Evolutionary conservation across 202 grass and related monocot species (phyloP), one percentile per base, ranked within the genome.

Genomic region (Brachypodium distachyon): DNA sequence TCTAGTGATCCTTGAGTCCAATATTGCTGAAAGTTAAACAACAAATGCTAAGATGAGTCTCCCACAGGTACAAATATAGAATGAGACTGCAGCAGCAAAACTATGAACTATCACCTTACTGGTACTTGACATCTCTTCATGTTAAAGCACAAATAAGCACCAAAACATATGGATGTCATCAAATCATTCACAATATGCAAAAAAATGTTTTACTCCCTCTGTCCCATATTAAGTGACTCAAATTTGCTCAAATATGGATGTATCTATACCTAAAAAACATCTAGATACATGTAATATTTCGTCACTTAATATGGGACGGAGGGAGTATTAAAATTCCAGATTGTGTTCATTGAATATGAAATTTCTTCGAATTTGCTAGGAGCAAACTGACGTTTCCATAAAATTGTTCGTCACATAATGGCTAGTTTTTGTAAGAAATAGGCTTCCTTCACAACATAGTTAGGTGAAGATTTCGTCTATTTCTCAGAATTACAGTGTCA

Each of bases 1-100:
- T 89, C 82, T 34, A 73, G 57, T 53, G 94, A 92, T 53, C 88
- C 76, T 49, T 84, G 73, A 16, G 71, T 86, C 89, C 84, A 94
- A 56, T 88, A 91, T 60, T 77, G 84, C 91, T 97, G 86, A 14
- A 85, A 78, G 32, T 52, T 44, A 33, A 86, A 13, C 7, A 81
- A 74, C 3, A 73, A 26, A 79, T 1, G 7, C 31, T 88, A 23
- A 84, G 42, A 73, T 40, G 3, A 1, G 16, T 57, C 21, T 7
- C 14, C 67, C 8, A 14, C 25, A 19, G 9, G 37, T 49, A 50
- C 53, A 1, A 0, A 5, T 21, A 59, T 31, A 69, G 17, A 41
- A 38, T 39, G 14, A 11, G 23, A 31, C 47, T 61, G 21, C 9
- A 50, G 7, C 16, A 76, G 60, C 34, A 49, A 56, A 46, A n/a